These are phyloP conservation scores for Hanseniaspora vineae DNA, from an alignment of 805 yeast species.

Conservation along the genomic window DNA sequence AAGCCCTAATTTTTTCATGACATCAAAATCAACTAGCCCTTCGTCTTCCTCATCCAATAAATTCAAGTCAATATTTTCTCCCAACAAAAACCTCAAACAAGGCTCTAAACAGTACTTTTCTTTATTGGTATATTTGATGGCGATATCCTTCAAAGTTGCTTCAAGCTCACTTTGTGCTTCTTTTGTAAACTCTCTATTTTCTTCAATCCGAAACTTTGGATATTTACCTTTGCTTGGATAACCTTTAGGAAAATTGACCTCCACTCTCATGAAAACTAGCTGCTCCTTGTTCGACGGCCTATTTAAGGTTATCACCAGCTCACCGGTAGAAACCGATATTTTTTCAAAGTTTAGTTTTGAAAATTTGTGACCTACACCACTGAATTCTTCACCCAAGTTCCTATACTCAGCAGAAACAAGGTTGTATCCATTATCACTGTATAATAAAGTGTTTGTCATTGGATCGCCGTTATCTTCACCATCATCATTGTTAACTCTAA, in stretches of 20 bases:
- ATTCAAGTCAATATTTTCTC: conserved; percentile 52
- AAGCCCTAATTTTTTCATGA: conserved; percentile 25
- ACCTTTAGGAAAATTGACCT: conserved; percentile 52
- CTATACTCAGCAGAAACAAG: conserved; percentile 31
- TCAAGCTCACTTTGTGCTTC: conserved; percentile 39
- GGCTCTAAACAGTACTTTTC: conserved; percentile 69
- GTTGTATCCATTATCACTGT: conserved; percentile 23
- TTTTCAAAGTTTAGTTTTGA: conserved; percentile 79
- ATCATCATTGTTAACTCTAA: conserved; percentile 37
- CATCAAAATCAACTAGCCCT: conserved; percentile 28
- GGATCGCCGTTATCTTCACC: conserved; percentile 9
- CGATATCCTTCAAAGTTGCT: conserved; percentile 38
- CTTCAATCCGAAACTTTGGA: conserved; percentile 60
- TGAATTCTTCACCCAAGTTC: conserved; percentile 84
- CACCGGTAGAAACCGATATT: conserved; percentile 80
- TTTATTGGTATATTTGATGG: conserved; percentile 40
- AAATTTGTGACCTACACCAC: conserved; percentile 75
- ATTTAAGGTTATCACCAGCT: conserved; percentile 56
- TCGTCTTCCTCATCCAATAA: conserved; percentile 25
- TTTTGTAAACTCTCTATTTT: conserved; percentile 52
- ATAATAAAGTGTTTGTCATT: neutral
- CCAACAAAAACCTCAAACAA: conserved; percentile 62
- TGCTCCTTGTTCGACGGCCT: conserved; percentile 46
- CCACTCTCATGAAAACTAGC: conserved; percentile 53
- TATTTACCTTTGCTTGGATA: conserved; percentile 49